Conservation (phyloP, 768 basidiomycete species). For the Ramaria rubella region DNA sequence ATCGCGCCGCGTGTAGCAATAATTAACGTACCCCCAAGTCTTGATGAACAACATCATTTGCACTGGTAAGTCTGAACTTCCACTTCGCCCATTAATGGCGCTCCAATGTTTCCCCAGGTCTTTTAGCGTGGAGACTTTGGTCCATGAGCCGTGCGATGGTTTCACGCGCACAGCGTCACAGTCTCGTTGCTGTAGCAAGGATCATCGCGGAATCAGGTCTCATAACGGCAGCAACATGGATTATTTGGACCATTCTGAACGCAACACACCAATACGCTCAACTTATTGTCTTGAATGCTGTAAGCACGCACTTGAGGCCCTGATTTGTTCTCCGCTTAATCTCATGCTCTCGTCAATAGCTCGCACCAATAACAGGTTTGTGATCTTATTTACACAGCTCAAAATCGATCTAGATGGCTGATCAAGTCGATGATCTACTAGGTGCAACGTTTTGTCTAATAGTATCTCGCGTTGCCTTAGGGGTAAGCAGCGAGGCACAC, state of each 20-base stretch:
- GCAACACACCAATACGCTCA: background rate
- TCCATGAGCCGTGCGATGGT: conserved; percentile 1
- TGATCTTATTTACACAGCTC: background rate
- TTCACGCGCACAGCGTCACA: background rate
- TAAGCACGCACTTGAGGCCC: background rate
- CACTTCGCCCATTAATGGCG: background rate
- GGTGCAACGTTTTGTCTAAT: conserved; percentile 4
- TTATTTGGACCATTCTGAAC: background rate
- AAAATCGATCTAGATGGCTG: background rate
- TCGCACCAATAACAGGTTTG: conserved; percentile 1
- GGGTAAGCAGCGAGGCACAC: background rate
- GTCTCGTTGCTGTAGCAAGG: background rate
- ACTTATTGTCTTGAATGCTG: background rate
- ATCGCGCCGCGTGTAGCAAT: too few relatives aligned
- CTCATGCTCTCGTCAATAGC: background rate
- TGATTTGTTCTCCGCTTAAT: background rate
- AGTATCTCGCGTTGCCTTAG: conserved; percentile 1
- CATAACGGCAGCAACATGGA: background rate
- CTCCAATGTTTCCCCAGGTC: background rate
- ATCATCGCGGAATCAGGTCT: conserved; percentile 3
- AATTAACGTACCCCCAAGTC: background rate
- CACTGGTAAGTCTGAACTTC: background rate
- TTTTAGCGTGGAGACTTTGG: conserved; percentile 4
- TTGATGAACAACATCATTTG: background rate
- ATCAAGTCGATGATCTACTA: too few relatives aligned